Evolutionary conservation across 2,329 filamentous ascomycete genomes (phyloP), one percentile per base, ranked within the genome.

Genomic region (Colletotrichum chrysophilum): DNA sequence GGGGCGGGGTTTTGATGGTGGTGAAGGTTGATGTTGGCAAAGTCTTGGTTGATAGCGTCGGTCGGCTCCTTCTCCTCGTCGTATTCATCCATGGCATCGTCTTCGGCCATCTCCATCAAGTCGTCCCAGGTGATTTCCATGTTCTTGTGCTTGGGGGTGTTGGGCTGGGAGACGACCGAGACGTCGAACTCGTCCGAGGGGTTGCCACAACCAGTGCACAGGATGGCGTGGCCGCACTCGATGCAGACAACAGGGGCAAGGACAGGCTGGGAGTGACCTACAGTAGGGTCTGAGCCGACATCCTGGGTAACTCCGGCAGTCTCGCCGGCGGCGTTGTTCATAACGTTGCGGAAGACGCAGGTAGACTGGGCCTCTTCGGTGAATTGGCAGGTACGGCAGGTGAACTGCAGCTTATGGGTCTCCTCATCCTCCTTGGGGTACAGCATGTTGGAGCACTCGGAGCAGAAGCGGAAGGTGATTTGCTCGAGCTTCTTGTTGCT

Each of bases 261-360:
- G 74, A 77, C 58, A 79, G 81, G 80, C 82, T 85, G 82, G 83
- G 84, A 79, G 80, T 86, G 83, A 98, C 96, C 91, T 94, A 99
- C 96, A 93, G 97, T 99, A 86, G 97, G 97, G 91, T 99, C 97
- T 83, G 95, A 96, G 83, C 94, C 95, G 82, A 99, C 96, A 87
- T 99, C 97, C 86, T 98, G 95, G 77, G 96, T 98, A 81, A 98
- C 96, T 87, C 97, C 97, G 75, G 97, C 96, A 55, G 96, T 98
- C 87, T 98, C 97, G 82, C 96, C 96, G 30, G 96, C 94, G 76
- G 95, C 94, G 83, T 94, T 97, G 86, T 95, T 95, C 81, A 99
- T 93, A 80, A 96, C 92, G 86, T 98, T 98, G 85, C 97, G 95
- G 89, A 97, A 99, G 82, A 98, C 95, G 86, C 97, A 98, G 77